Evolutionary conservation across 768 basidiomycete genomes (phyloP).

Genomic region (Suillus subaureus): DNA sequence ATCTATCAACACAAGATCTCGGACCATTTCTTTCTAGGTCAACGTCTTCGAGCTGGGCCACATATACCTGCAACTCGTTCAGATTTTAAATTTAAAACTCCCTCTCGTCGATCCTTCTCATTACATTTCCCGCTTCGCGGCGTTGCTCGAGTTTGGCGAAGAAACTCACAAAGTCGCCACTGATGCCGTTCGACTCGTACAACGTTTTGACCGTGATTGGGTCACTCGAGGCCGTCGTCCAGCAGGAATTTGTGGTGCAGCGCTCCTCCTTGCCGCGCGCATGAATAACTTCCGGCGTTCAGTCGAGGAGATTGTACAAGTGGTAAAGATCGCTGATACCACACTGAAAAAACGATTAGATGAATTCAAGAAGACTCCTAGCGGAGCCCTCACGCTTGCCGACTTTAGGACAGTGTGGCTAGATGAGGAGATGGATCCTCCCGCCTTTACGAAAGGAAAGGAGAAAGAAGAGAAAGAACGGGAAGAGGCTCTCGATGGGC

Average conservation of each 20-base stretch:
- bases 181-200: slow-evolving; percentile 92
- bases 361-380: slow-evolving; percentile 91
- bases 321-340: slow-evolving; percentile 97
- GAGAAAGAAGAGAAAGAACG: slow-evolving; percentile 66
- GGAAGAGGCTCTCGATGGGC: slow-evolving; percentile 39
- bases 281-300: slow-evolving; percentile 98
- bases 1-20: not conserved
- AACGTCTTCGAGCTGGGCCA: slow-evolving; percentile 98
- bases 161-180: slow-evolving; percentile 90
- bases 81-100: slow-evolving; percentile 79
- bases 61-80: slow-evolving; percentile 93
- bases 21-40: slow-evolving; percentile 52
- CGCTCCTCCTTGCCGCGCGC: slow-evolving; percentile 89
- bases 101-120: slow-evolving; percentile 95
- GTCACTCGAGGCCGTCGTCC: slow-evolving; percentile 94
- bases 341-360: slow-evolving; percentile 92
- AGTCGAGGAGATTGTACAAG: slow-evolving; percentile 95
- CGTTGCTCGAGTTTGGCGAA: slow-evolving; percentile 94
- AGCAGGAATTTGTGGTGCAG: slow-evolving; percentile 97
- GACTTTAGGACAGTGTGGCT: slow-evolving; percentile 92
- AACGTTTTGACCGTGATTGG: slow-evolving; percentile 96
- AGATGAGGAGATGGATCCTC: slow-evolving; percentile 90
- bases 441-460: slow-evolving; percentile 79
- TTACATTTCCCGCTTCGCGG: slow-evolving; percentile 94
- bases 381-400: slow-evolving; percentile 80